Evolutionary conservation across 352 stramenopile species (phyloP).

Genomic region (Pythium aristosporum): DNA sequence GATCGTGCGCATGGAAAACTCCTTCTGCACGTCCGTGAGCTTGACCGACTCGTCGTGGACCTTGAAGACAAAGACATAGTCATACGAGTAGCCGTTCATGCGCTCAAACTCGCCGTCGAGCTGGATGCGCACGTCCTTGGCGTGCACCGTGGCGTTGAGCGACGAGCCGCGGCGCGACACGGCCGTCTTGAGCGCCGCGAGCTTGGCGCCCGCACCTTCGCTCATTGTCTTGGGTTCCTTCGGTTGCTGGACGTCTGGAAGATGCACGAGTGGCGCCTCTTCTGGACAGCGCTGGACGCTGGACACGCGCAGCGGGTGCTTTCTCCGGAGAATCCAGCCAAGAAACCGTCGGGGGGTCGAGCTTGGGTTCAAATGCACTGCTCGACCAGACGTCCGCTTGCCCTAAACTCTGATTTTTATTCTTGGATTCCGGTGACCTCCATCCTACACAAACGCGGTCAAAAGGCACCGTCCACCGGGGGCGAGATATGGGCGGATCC

Average conservation of each 20-base stretch:
- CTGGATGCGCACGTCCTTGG: conserved; percentile 60
- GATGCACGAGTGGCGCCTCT: conserved; percentile 2
- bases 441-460: neutral
- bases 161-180: conserved; percentile 63
- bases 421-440: neutral
- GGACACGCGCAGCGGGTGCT: neutral
- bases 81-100: conserved; percentile 75
- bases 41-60: conserved; percentile 67
- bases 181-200: conserved; percentile 63
- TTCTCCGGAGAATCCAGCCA: conserved; percentile 16
- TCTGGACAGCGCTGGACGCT: conserved; percentile 1
- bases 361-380: conserved; percentile 19
- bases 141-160: conserved; percentile 61
- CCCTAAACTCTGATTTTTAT: conserved; percentile 29
- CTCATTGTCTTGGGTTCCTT: conserved; percentile 5
- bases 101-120: conserved; percentile 60
- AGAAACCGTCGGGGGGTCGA: conserved; percentile 8
- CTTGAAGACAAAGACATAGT: conserved; percentile 83
- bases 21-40: conserved; percentile 57
- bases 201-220: conserved; percentile 33
- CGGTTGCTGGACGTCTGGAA: neutral
- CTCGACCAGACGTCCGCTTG: conserved; percentile 14
- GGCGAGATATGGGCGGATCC: conserved; percentile 13
- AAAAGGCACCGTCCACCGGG: neutral
- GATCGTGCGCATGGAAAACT: conserved; percentile 69